Evolutionary conservation across 768 basidiomycete species (phyloP).

Genomic region (Tylopilus subfusipes): DNA sequence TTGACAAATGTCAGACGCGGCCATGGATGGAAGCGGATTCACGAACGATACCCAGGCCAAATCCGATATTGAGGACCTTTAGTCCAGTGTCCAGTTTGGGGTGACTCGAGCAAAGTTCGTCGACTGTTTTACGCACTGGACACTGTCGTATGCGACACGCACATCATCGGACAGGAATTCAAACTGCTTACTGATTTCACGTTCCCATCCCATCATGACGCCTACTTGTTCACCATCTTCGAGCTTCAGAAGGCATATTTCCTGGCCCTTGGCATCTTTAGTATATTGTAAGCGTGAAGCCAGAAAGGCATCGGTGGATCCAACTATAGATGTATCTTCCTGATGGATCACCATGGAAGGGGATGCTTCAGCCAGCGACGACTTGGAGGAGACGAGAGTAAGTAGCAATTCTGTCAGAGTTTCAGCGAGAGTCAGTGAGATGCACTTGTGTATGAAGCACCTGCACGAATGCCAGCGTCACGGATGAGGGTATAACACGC

Average conservation of each 20-base stretch:
- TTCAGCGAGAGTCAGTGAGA: conserved; percentile 6
- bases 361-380: conserved; percentile 22
- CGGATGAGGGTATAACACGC: conserved; percentile 74
- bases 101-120: conserved; percentile 54
- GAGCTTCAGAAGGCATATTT: conserved; percentile 69
- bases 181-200: conserved; percentile 58
- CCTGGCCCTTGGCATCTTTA: conserved; percentile 70
- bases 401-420: conserved; percentile 62
- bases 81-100: conserved; percentile 44
- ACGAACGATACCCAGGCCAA: conserved; percentile 87
- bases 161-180: background rate
- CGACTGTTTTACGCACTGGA: conserved; percentile 75
- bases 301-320: conserved; percentile 68
- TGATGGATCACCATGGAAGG: conserved; percentile 43
- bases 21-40: background rate
- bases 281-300: conserved; percentile 64
- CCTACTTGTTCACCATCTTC: conserved; percentile 75
- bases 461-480: conserved; percentile 90
- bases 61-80: conserved; percentile 85
- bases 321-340: conserved; percentile 53
- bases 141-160: conserved; percentile 20
- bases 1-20: conserved; percentile 30
- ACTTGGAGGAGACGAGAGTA: conserved; percentile 51
- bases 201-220: conserved; percentile 99
- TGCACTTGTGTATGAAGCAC: conserved; percentile 39